Base-by-base conservation (phyloP, 441 rosid species). In the Pelargonium cotyledonis region DNA sequence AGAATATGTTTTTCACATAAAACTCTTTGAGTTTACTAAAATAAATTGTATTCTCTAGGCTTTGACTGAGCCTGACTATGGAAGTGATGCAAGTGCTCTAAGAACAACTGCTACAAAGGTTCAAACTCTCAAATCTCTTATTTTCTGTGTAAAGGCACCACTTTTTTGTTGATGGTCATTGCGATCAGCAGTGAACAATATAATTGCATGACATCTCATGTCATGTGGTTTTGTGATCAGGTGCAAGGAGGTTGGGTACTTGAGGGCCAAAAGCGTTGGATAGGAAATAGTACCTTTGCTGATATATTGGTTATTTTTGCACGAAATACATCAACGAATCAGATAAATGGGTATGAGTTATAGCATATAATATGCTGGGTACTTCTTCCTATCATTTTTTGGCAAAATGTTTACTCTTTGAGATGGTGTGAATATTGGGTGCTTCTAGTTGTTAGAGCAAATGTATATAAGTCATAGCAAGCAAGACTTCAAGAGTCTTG, bases 231-330 rank as follows among this genome's bases (percentile, higher is more conserved):
- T 26, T 26, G 40, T 69, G 63, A 70, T 75, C 73, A 92, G 97
- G 96, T 86, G 14, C 85, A 85, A 74, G 96, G 96, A 65, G 99
- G 99, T 70, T 92, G 99, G 98, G 74, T 81, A 70, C 85, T 95
- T 1, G 85, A 89, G 66, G 99, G 98, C 49, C 90, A 92, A 76
- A 95, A 95, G 78, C 95, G 99, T 70, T 92, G 99, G 99, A 95
- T 92, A 55, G 97, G 98, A 78, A 92, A 92, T 77, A 86, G 96
- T 78, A 89, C 97, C 43, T 95, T 92, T 79, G 98, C 98, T 2
- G 99, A 90, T 80, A 46, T 95, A 61, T 79, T 92, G 79, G 67
- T 92, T 78, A 77, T 90, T 75, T 83, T 92, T 74, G 97, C 97
- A n/a, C 78, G 97, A 79, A 92, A 89, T 82, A 76, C 84, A 2